phyloP scores from a whole-genome alignment of 2,329 filamentous ascomycete species.

The Monosporascus ibericus region DNA sequence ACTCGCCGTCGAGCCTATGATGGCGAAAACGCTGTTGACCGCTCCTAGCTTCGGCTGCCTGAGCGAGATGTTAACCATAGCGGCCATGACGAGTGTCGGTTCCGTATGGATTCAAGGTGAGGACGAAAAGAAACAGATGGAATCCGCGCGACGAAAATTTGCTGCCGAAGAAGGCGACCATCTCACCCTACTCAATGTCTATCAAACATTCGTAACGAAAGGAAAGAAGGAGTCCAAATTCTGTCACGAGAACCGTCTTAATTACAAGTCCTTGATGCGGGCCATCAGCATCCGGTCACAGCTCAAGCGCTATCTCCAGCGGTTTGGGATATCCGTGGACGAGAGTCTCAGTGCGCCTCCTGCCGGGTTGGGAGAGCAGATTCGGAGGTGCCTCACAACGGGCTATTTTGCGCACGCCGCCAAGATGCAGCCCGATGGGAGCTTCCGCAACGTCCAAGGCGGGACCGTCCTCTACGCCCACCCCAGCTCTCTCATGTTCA shows the following conservation, averaged over 20 bases:
- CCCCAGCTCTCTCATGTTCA: slow-evolving; percentile 91
- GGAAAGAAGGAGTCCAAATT: slow-evolving; percentile 80
- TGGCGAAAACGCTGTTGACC: slow-evolving; percentile 78
- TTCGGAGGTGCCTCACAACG: slow-evolving; percentile 76
- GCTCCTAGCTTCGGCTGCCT: slow-evolving; percentile 71
- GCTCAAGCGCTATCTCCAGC: slow-evolving; percentile 78
- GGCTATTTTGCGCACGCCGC: slow-evolving; percentile 94
- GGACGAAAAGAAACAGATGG: slow-evolving; percentile 67
- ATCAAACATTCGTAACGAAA: slow-evolving; percentile 76
- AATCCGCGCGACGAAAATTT: slow-evolving; percentile 72
- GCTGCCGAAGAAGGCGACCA: slow-evolving; percentile 93
- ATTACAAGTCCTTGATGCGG: slow-evolving; percentile 75
- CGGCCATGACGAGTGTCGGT: slow-evolving; percentile 86
- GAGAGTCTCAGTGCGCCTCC: slow-evolving; percentile 47
- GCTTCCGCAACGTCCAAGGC: slow-evolving; percentile 78
- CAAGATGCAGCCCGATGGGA: slow-evolving; percentile 88
- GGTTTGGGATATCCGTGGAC: slow-evolving; percentile 67
- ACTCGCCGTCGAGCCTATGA: slow-evolving; percentile 89
- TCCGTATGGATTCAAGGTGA: slow-evolving; percentile 78
- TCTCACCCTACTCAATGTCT: slow-evolving; percentile 87
- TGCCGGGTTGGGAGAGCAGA: slow-evolving; percentile 57
- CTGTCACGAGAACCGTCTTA: slow-evolving; percentile 80
- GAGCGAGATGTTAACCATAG: slow-evolving; percentile 82
- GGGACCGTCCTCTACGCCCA: slow-evolving; percentile 77
- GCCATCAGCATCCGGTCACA: slow-evolving; percentile 85